Percentiles rank a stretch among this genome's conserved stretches.
These are phyloP conservation scores for Artemisia tridentata DNA, from an alignment of 129 eudicot genomes.

Conservation along the genomic window DNA sequence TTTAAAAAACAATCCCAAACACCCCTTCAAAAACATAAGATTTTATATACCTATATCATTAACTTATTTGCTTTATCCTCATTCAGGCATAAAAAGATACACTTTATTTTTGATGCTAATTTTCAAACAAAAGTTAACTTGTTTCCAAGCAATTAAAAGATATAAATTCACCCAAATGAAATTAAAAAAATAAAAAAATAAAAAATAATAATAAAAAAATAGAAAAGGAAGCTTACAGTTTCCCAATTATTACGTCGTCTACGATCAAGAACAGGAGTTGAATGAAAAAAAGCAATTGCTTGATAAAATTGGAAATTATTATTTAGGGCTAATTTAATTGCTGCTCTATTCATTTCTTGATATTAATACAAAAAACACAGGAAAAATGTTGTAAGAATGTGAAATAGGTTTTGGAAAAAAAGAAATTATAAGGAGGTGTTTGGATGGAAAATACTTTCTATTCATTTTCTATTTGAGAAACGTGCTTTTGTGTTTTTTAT, in stretches of 20 bases:
- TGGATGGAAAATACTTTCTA: too few species aligned
- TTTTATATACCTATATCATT: too few species aligned
- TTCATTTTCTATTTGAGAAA: too few species aligned
- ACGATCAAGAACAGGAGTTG: slow-evolving; percentile 63
- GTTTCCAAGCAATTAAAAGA: neutral
- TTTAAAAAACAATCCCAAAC: too few species aligned
- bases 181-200: neutral
- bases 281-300: slow-evolving; percentile 49
- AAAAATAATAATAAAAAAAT: neutral
- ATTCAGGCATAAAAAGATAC: too few species aligned
- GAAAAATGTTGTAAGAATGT: neutral
- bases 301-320: slow-evolving; percentile 29
- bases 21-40: too few species aligned
- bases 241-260: slow-evolving; percentile 67
- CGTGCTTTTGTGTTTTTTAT: too few species aligned
- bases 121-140: too few species aligned
- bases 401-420: neutral
- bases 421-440: too few species aligned
- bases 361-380: neutral
- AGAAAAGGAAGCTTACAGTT: slow-evolving; percentile 34
- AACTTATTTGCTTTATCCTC: too few species aligned
- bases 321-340: slow-evolving; percentile 6
- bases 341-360: slow-evolving; percentile 4
- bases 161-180: neutral
- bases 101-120: too few species aligned